Evolutionary conservation across 495 filamentous ascomycete genomes (phyloP).

Genomic region (Trichoderma reesei): DNA sequence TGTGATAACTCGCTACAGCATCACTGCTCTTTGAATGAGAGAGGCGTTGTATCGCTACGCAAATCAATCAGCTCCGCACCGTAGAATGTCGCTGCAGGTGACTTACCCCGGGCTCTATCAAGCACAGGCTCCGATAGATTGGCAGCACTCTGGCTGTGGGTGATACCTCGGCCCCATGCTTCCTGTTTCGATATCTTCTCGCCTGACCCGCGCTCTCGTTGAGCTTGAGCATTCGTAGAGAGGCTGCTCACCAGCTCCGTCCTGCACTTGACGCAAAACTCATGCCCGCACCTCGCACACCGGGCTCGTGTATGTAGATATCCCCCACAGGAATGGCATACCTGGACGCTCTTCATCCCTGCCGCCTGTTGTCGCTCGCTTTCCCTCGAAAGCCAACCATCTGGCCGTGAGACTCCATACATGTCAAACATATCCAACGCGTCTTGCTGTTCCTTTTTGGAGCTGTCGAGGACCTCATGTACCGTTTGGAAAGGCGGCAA

Average conservation of each 20-base stretch:
- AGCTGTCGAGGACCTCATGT: slow-evolving; percentile 10
- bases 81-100: neutral
- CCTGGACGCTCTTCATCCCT: neutral
- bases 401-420: slow-evolving; percentile 18
- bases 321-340: slow-evolving; percentile 16
- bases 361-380: neutral
- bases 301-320: neutral
- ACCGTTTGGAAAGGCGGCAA: neutral
- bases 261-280: slow-evolving; percentile 15
- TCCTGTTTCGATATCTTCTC: neutral
- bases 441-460: slow-evolving; percentile 17
- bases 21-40: neutral
- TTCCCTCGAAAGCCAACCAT: slow-evolving; percentile 14
- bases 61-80: neutral
- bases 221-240: neutral
- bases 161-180: neutral
- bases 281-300: slow-evolving; percentile 17
- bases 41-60: neutral
- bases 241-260: neutral
- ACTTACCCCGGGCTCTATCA: neutral
- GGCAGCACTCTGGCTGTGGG: neutral
- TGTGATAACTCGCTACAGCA: neutral
- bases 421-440: slow-evolving; percentile 19
- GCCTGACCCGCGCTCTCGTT: neutral
- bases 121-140: neutral